phyloP scores from a whole-genome alignment of 163 green algal species.

The Trebouxia gelatinosa region DNA sequence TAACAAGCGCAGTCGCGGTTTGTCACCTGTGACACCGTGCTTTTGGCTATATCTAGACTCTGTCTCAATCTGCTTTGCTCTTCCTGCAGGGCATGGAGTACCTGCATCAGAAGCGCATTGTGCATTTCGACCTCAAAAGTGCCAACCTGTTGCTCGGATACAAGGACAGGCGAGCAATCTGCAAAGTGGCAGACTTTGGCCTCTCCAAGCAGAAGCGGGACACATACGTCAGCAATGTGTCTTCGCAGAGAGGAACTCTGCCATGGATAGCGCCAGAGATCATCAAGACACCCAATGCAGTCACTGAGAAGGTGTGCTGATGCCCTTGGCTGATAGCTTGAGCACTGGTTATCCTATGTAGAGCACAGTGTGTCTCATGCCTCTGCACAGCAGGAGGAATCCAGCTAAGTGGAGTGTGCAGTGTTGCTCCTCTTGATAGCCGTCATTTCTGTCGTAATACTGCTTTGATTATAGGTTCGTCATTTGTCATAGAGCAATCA shows the following conservation, averaged over 20 bases:
- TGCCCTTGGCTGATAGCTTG: no score
- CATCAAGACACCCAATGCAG: conserved; percentile 64
- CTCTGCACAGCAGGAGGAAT: no score
- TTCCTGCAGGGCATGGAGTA: conserved; percentile 77
- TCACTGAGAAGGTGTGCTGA: conserved; percentile 51
- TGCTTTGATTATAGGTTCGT: no score
- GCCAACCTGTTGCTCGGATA: conserved; percentile 76
- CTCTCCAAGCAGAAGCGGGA: conserved; percentile 64
- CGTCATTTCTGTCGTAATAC: no score
- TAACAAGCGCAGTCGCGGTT: no score
- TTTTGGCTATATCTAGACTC: no score
- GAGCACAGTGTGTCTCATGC: neutral
- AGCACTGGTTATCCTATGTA: neutral
- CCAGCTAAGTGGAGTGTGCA: neutral
- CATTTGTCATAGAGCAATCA: no score
- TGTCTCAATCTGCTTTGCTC: no score
- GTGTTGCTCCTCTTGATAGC: no score
- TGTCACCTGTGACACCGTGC: no score
- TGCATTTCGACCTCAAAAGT: conserved; percentile 82
- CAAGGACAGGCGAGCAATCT: conserved; percentile 66
- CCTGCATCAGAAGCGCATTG: conserved; percentile 73
- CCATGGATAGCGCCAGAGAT: conserved; percentile 85
- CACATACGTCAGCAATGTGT: conserved; percentile 58
- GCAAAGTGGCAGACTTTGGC: conserved; percentile 78
- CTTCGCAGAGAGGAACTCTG: conserved; percentile 68